Base-by-base conservation (phyloP, 306 rosid species). In the Carpinus fangiana region DNA sequence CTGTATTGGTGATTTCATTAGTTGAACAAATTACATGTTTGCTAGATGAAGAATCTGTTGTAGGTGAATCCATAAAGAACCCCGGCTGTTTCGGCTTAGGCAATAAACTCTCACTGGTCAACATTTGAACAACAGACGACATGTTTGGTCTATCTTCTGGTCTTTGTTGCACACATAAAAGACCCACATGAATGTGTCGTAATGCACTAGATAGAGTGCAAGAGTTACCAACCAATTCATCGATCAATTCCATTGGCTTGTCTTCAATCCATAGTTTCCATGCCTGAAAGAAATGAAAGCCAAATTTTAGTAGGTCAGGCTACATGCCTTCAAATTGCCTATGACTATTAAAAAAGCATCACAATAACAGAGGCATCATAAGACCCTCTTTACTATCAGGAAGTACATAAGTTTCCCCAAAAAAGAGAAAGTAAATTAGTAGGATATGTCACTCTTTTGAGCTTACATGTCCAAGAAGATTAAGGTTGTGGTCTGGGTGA, bases 81-180 rank as follows among this genome's bases (percentile, higher is more conserved):
- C 82, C 87, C 2, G 88, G 92, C 48, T 90, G 84, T 64, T 80
- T 87, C 3, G 95, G 92, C 21, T 81, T 80, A 8, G 88, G 55
- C 76, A 88, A 83, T 3, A 47, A n/a, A 34, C 18, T 71, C 51
- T 85, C 87, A 78, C 87, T 83, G 46, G 82, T 81, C 59, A 87
- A 61, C 89, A 88, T 83, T 38, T 85, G 51, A 73, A 86, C 81
- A 11, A 90, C 89, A 74, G 81, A 56, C 0, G 87, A 67, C 92
- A 90, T 90, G 80, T 80, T 79, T 70, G 92, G 94, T 84, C 94
- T 82, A 50, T 87, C 90, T 3, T 88, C 85, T 0, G 89, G 89
- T 71, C 72, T 74, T 6, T 77, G 84, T 45, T 89, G 93, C 28
- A 87, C 79, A 51, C 96, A 89, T 53, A 89, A 56, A 65, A 91